Base-by-base conservation (phyloP, 352 stramenopile genomes). In the Globisporangium splendens region DNA sequence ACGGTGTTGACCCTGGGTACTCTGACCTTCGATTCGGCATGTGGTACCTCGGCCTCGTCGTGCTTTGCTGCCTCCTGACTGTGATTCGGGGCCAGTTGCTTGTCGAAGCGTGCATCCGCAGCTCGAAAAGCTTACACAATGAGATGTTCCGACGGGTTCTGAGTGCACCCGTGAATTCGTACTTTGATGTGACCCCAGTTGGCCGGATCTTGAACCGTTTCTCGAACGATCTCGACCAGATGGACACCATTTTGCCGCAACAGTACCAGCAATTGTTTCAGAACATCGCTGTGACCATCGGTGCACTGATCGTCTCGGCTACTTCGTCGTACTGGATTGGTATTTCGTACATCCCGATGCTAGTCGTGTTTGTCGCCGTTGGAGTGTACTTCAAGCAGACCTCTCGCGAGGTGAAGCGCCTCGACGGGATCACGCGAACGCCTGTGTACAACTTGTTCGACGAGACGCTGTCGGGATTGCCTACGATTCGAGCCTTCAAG, bases 361-460 rank as follows among this genome's bases (percentile, higher is more conserved):
- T 49, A 4, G 56, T 46, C 22, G 39, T 49, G 13, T 62, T 62
- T 21, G 42, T 33, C n/a, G 56, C n/a, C 39, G 21, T 4, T 43
- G 56, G 20, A 56, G 41, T 38, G 21, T 98, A 95, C 63, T 97
- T 95, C 65, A 83, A 96, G 49, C 63, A 69, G 42, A 85, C 66
- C 2, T 67, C 79, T 54, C 59, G 71, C 2, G 92, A 97, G 54
- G 66, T 98, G 5, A 96, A 98, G 72, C 79, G 95, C 11, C 72
- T 98, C 33, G 95, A 99, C 63, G 87, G 83, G 1, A 64, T 98
- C 14, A 70, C 64, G 10, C 68, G 69, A 14, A 69, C 85, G 18
- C 95, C 96, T 11, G 87, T 99, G 20, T 98, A 96, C 68, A 82
- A 85, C 3, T 71, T 97, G 53, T 82, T 98, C 24, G 76, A 77